A percentile compares a stretch with the other conserved stretches of the same genome.
Evolutionary conservation across 108 stramenopile species (phyloP).

Genomic region (Conticribra guillardii): DNA sequence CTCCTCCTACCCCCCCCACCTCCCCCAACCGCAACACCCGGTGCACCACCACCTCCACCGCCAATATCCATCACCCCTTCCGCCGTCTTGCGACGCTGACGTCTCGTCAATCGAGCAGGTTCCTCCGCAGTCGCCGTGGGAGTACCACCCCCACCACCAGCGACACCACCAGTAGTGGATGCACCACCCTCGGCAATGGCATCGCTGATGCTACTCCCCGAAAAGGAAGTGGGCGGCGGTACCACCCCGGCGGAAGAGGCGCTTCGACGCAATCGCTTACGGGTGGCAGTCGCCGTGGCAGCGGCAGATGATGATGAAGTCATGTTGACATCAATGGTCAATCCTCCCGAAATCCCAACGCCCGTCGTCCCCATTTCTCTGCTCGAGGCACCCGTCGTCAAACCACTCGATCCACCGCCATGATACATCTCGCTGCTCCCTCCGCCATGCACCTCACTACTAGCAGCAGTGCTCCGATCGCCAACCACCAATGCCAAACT

Average conservation of each 20-base stretch:
- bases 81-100: background rate
- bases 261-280: slow-evolving; percentile 13
- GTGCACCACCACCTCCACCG: background rate
- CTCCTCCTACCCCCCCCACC: slow-evolving; percentile 4
- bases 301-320: too few species aligned
- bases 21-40: too few species aligned
- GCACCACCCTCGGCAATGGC: slow-evolving; percentile 9
- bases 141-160: slow-evolving; percentile 3
- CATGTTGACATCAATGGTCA: background rate
- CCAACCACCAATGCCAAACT: slow-evolving; percentile 7
- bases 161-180: background rate
- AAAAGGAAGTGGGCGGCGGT: background rate
- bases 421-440: too few species aligned
- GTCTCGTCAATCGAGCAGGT: background rate
- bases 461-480: background rate
- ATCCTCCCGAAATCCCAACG: background rate
- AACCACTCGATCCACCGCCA: too few species aligned
- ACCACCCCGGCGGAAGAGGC: slow-evolving; percentile 1
- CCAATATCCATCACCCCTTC: background rate
- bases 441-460: background rate
- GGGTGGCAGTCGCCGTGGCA: slow-evolving; percentile 1
- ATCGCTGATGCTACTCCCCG: slow-evolving; percentile 8
- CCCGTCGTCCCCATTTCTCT: slow-evolving; percentile 3
- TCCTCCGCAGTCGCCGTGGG: background rate
- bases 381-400: too few species aligned